phyloP scores from a whole-genome alignment of 257 asterid genomes.

The Apocynum venetum region DNA sequence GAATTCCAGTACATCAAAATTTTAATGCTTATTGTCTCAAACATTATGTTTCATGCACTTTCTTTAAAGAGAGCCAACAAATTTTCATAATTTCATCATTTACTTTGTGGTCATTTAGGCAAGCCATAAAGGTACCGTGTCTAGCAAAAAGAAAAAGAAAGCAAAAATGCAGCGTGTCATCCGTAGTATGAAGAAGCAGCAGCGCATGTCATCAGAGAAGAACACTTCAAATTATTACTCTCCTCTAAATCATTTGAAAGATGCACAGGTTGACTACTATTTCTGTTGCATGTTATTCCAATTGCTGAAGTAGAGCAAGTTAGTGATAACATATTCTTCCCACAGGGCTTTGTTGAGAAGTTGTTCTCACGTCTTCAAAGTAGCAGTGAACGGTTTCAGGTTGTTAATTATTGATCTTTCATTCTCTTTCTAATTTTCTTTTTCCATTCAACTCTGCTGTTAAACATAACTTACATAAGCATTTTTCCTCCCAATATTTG shows the following conservation, averaged over 20 bases:
- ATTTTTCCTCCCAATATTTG: conserved; percentile 7
- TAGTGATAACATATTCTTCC: conserved; percentile 18
- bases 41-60: not conserved
- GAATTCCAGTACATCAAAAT: not conserved
- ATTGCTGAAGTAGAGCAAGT: not conserved
- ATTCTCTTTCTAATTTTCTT: not conserved
- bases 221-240: conserved; percentile 55
- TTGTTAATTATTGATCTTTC: conserved; percentile 24
- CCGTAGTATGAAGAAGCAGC: conserved; percentile 96
- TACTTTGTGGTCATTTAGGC: conserved; percentile 46
- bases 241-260: conserved; percentile 90
- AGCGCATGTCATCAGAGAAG: conserved; percentile 62
- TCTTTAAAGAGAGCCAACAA: not conserved
- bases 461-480: not conserved
- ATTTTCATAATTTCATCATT: not conserved
- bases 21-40: not conserved
- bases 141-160: conserved; percentile 98
- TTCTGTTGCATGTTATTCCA: conserved; percentile 14
- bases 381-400: conserved; percentile 76
- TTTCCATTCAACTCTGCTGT: not conserved
- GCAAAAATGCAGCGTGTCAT: conserved; percentile 86
- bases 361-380: conserved; percentile 77
- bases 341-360: conserved; percentile 88
- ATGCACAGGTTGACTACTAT: conserved; percentile 64
- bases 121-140: conserved; percentile 73